Conservation (phyloP, 1,139 yeast species). For the Debaryomyces sp. region DNA sequence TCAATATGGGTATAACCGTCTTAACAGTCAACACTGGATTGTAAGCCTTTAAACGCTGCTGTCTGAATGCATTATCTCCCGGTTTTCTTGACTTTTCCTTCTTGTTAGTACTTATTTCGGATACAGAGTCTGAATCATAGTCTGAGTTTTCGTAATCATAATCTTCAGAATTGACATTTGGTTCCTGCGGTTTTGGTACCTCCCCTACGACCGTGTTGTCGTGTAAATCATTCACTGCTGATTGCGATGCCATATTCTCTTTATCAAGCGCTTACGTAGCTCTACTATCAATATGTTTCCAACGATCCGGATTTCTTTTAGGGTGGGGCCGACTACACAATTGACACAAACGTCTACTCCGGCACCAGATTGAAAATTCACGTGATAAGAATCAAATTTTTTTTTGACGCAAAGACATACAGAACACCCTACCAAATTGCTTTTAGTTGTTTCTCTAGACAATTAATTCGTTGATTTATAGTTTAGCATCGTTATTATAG, state of each 20-base stretch:
- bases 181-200: background rate
- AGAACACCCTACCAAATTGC: background rate
- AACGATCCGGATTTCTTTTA: background rate
- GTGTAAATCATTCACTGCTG: constrained; percentile 1
- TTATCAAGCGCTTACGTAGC: background rate
- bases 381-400: constrained; percentile 2
- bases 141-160: constrained; percentile 11
- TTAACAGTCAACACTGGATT: constrained; percentile 88
- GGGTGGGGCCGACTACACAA: constrained; percentile 3
- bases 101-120: constrained; percentile 15
- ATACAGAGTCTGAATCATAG: constrained; percentile 13
- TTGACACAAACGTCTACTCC: background rate
- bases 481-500: constrained; percentile 1
- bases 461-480: background rate
- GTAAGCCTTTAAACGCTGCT: constrained; percentile 45
- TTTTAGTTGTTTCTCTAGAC: background rate
- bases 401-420: constrained; percentile 1
- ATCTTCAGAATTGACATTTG: background rate
- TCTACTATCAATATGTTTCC: background rate
- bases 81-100: constrained; percentile 55
- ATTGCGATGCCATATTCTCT: background rate
- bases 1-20: constrained; percentile 80
- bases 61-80: constrained; percentile 65
- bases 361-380: background rate
- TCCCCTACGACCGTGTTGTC: background rate